Percentiles rank a stretch among this genome's conserved stretches.
Conservation (phyloP, 1,284 basidiomycete species). For the Gymnopus androsaceus region DNA sequence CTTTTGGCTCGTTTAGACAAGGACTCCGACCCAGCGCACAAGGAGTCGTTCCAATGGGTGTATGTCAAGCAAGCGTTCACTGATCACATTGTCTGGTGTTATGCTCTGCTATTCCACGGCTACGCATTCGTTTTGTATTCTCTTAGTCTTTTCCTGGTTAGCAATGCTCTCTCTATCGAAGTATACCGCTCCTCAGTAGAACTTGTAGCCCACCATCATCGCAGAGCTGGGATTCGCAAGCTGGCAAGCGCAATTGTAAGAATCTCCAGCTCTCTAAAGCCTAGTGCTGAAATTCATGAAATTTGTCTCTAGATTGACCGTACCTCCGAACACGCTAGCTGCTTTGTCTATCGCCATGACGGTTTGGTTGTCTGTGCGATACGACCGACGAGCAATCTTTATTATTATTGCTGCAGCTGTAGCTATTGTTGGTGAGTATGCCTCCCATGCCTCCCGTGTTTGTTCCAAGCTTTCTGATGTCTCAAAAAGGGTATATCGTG, state of each 20-base stretch:
- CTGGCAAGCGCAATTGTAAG: conserved; percentile 51
- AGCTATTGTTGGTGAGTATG: conserved; percentile 53
- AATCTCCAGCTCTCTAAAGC: not conserved
- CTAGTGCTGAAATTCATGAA: not conserved
- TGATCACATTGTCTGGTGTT: conserved; percentile 65
- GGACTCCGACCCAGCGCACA: conserved; percentile 55
- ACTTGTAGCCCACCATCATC: conserved; percentile 59
- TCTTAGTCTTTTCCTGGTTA: conserved; percentile 58
- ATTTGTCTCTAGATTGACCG: conserved; percentile 41
- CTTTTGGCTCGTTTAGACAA: conserved; percentile 48
- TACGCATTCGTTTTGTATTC: conserved; percentile 62
- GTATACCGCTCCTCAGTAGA: no score
- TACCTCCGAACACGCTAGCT: conserved; percentile 60
- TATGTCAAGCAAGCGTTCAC: conserved; percentile 55
- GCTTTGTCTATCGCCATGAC: conserved; percentile 48
- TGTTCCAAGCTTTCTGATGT: not conserved
- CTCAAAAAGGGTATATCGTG: conserved; percentile 56
- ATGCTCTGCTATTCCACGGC: conserved; percentile 67
- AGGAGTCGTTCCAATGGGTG: conserved; percentile 52
- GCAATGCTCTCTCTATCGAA: not conserved
- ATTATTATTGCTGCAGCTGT: conserved; percentile 57
- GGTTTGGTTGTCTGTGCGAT: conserved; percentile 51
- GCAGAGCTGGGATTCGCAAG: conserved; percentile 55
- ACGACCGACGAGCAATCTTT: conserved; percentile 54
- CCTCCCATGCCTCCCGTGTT: not conserved